phyloP scores from a whole-genome alignment of 1,139 yeast species.

The Pichia sp. region DNA sequence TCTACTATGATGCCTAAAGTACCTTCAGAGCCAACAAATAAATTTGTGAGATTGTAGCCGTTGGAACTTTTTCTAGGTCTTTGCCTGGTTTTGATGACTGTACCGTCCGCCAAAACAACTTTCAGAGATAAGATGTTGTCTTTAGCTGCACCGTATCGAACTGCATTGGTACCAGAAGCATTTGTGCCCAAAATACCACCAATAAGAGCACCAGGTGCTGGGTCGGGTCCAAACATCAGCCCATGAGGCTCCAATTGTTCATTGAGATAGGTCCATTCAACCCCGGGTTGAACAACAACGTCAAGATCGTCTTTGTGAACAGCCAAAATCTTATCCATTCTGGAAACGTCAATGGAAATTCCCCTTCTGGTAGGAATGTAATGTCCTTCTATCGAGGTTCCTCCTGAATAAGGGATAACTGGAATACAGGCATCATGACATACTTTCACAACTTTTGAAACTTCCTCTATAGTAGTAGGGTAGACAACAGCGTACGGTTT shows the following conservation, averaged over 20 bases:
- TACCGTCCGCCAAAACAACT: constrained; percentile 68
- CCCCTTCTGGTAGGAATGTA: constrained; percentile 71
- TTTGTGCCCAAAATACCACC: constrained; percentile 69
- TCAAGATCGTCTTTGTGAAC: constrained; percentile 58
- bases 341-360: constrained; percentile 50
- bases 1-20: constrained; percentile 69
- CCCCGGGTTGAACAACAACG: constrained; percentile 64
- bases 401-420: constrained; percentile 71
- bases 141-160: constrained; percentile 67
- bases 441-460: constrained; percentile 55
- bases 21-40: constrained; percentile 68
- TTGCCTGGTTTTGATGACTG: constrained; percentile 56
- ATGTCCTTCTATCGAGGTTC: constrained; percentile 81
- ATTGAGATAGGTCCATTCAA: constrained; percentile 63
- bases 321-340: constrained; percentile 49
- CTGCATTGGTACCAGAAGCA: constrained; percentile 71
- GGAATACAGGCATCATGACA: constrained; percentile 64
- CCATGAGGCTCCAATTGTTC: constrained; percentile 43
- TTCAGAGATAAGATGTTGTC: constrained; percentile 50
- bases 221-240: constrained; percentile 68
- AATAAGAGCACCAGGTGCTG: constrained; percentile 71
- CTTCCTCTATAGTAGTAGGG: constrained; percentile 63
- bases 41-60: constrained; percentile 63
- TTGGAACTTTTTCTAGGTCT: constrained; percentile 65
- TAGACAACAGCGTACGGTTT: constrained; percentile 57